Percentiles rank a stretch among this genome's conserved stretches.
These are phyloP conservation scores for Fragaria nilgerrensis DNA, from an alignment of 306 rosid species.

Conservation along the genomic window DNA sequence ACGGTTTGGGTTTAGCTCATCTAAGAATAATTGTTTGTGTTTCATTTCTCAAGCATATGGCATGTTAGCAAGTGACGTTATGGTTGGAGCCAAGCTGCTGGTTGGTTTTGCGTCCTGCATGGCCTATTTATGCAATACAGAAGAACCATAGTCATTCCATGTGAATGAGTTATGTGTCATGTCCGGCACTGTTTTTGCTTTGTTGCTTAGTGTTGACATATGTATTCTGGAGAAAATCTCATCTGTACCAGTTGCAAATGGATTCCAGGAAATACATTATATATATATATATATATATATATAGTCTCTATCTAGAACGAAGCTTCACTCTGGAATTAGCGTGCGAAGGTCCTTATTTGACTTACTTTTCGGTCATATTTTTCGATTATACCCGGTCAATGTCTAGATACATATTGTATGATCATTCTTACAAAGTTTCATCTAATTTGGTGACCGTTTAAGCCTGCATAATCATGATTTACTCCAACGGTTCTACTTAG, in stretches of 20 bases:
- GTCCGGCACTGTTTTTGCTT: not conserved
- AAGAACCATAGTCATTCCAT: not conserved
- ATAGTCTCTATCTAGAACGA: too few species aligned
- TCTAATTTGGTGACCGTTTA: too few species aligned
- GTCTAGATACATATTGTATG: too few species aligned
- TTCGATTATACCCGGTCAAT: too few species aligned
- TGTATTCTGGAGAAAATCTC: not conserved
- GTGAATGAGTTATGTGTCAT: not conserved
- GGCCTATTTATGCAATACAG: constrained; percentile 14
- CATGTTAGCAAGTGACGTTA: constrained; percentile 65
- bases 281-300: too few species aligned
- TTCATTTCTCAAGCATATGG: constrained; percentile 18
- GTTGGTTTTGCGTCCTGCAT: constrained; percentile 86
- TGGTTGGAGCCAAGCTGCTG: constrained; percentile 46
- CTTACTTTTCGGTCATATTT: too few species aligned
- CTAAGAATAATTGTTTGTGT: not conserved
- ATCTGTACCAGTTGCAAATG: not conserved
- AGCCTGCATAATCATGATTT: too few species aligned
- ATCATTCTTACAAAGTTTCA: too few species aligned
- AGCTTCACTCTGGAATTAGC: too few species aligned
- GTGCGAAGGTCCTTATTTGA: too few species aligned
- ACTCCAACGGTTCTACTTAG: too few species aligned
- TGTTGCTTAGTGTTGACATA: not conserved
- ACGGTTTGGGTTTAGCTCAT: constrained; percentile 19
- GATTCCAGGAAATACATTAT: not conserved